Evolutionary conservation across 345 rosid genomes (phyloP).

Genomic region (Acer yangbiense): DNA sequence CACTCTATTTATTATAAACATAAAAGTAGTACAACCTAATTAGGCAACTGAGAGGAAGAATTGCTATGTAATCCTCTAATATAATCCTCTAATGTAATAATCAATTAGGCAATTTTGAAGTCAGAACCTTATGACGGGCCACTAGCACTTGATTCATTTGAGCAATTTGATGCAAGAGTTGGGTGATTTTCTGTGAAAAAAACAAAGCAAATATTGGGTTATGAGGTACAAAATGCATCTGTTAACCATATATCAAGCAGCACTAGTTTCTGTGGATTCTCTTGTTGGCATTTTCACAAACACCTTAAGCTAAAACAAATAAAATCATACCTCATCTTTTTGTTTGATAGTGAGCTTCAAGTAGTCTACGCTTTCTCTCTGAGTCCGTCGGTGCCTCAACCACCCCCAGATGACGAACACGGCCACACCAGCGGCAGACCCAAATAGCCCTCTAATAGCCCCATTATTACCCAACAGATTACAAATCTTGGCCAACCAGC

Average conservation of each 20-base stretch:
- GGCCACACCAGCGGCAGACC: constrained; percentile 30
- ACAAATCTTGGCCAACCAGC: constrained; percentile 42
- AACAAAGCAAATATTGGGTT: not conserved
- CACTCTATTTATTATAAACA: not conserved
- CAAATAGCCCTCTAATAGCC: constrained; percentile 1
- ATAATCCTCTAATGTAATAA: not conserved
- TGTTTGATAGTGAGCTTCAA: constrained; percentile 38
- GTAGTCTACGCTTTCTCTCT: constrained; percentile 22
- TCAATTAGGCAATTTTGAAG: constrained; percentile 31
- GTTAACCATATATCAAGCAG: too few species aligned
- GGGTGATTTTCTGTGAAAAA: constrained; percentile 46
- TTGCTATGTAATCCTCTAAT: constrained; percentile 1
- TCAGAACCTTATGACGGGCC: constrained; percentile 43
- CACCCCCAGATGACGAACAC: constrained; percentile 42
- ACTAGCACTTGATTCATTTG: constrained; percentile 56
- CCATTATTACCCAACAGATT: constrained; percentile 1
- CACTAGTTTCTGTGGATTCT: not conserved
- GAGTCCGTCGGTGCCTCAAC: constrained; percentile 28
- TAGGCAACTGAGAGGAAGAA: not conserved
- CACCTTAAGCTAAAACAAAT: constrained; percentile 11
- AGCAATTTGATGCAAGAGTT: constrained; percentile 58
- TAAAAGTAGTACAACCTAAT: not conserved
- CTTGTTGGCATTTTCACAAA: constrained; percentile 27
- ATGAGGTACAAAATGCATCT: not conserved
- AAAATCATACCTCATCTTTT: constrained; percentile 46